Conservation (phyloP, 768 basidiomycete genomes). For the Tricholoma flavovirens region DNA sequence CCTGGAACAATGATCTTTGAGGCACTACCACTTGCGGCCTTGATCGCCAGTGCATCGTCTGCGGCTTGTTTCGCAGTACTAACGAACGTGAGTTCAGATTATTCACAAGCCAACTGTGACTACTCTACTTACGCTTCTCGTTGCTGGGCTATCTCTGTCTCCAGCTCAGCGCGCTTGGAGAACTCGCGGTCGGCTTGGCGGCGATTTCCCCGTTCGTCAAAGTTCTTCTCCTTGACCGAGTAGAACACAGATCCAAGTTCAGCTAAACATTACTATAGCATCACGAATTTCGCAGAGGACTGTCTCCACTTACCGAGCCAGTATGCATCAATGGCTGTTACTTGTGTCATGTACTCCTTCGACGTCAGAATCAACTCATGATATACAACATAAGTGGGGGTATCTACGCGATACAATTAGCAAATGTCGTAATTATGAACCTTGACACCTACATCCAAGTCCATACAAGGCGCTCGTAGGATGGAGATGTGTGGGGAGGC, state of each 20-base stretch:
- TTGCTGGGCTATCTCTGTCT: slow-evolving; percentile 84
- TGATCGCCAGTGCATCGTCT: slow-evolving; percentile 53
- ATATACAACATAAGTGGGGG: slow-evolving; percentile 94
- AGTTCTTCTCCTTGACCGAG: slow-evolving; percentile 96
- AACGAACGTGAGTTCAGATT: background rate
- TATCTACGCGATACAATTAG: slow-evolving; percentile 47
- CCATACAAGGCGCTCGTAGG: slow-evolving; percentile 97
- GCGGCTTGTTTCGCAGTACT: slow-evolving; percentile 60
- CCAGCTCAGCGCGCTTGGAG: slow-evolving; percentile 84
- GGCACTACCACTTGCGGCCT: slow-evolving; percentile 45
- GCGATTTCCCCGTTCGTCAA: slow-evolving; percentile 79
- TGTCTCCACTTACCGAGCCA: slow-evolving; percentile 71
- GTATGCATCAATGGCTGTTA: slow-evolving; percentile 95
- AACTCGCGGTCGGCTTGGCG: slow-evolving; percentile 85
- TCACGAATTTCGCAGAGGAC: background rate
- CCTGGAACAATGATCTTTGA: slow-evolving; percentile 74
- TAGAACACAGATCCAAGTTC: slow-evolving; percentile 96
- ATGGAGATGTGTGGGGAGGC: slow-evolving; percentile 91
- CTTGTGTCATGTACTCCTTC: slow-evolving; percentile 98
- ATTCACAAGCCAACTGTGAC: slow-evolving; percentile 5
- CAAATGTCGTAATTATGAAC: slow-evolving; percentile 1
- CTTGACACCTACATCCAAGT: slow-evolving; percentile 70
- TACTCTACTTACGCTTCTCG: slow-evolving; percentile 59
- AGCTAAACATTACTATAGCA: slow-evolving; percentile 39
- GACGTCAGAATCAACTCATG: slow-evolving; percentile 95